Evolutionary conservation across 2,329 filamentous ascomycete species (phyloP).

Genomic region (Penicillium sp.): DNA sequence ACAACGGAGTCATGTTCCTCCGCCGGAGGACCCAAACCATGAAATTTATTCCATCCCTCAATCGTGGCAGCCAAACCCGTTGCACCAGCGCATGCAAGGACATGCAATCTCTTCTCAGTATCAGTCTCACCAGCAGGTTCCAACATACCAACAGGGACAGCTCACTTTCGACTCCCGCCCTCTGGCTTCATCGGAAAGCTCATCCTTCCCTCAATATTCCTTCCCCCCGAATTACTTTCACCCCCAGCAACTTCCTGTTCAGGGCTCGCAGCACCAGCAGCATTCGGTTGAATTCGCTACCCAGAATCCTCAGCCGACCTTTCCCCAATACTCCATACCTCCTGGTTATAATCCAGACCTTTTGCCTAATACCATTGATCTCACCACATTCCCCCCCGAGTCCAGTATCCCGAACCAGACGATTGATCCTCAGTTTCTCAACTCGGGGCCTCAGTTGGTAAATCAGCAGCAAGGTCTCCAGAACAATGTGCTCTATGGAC

Average conservation of each 20-base stretch:
- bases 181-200: conserved; percentile 25
- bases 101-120: conserved; percentile 29
- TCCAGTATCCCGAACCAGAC: conserved; percentile 29
- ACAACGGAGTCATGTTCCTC: neutral
- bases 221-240: conserved; percentile 32
- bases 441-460: conserved; percentile 22
- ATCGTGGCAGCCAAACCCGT: conserved; percentile 30
- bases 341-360: conserved; percentile 24
- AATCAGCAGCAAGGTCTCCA: conserved; percentile 22
- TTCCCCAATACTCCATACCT: conserved; percentile 12
- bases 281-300: conserved; percentile 1
- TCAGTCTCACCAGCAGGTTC: conserved; percentile 22
- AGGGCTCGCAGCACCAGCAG: conserved; percentile 9
- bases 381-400: conserved; percentile 23
- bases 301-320: conserved; percentile 20
- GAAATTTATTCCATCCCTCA: conserved; percentile 32
- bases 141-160: conserved; percentile 29
- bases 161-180: conserved; percentile 28
- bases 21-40: conserved; percentile 26
- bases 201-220: conserved; percentile 32
- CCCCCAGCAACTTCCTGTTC: conserved; percentile 22
- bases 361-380: conserved; percentile 26
- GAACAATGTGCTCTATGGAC: conserved; percentile 28
- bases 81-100: conserved; percentile 28
- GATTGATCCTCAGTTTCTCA: conserved; percentile 39